Percentiles rank a stretch among this genome's conserved stretches.
phyloP scores from a whole-genome alignment of 192 early-diverging fungal species.

The Phycomyces nitens region DNA sequence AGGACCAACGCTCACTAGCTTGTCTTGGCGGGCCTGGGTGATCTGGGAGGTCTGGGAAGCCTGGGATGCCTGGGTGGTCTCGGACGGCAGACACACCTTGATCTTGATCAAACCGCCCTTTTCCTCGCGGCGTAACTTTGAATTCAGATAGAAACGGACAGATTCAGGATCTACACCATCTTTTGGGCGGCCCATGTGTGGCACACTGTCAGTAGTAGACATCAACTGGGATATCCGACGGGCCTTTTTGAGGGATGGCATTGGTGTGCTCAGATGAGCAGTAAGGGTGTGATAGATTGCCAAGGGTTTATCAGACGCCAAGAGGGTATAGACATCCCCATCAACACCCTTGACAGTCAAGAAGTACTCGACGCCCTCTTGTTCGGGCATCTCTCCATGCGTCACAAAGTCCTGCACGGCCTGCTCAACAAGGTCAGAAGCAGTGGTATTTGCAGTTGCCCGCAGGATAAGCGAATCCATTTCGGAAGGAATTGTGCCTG shows the following conservation, averaged over 20 bases:
- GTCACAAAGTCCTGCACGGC: constrained; percentile 41
- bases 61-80: not conserved
- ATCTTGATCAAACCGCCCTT: constrained; percentile 24
- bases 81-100: constrained; percentile 13
- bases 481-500: constrained; percentile 37
- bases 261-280: constrained; percentile 42
- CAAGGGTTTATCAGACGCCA: constrained; percentile 50
- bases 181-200: constrained; percentile 21
- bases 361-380: constrained; percentile 35
- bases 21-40: constrained; percentile 5
- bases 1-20: constrained; percentile 20
- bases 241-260: constrained; percentile 44
- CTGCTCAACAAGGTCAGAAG: constrained; percentile 41
- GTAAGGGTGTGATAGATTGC: constrained; percentile 50
- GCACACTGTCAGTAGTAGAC: constrained; percentile 18
- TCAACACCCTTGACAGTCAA: constrained; percentile 45
- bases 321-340: constrained; percentile 46
- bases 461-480: constrained; percentile 23
- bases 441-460: constrained; percentile 31
- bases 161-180: not conserved
- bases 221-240: constrained; percentile 40
- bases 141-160: constrained; percentile 25
- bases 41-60: not conserved
- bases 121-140: constrained; percentile 15
- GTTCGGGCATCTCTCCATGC: constrained; percentile 18